Evolutionary conservation across 108 stramenopile genomes (phyloP).

Genomic region (Aurantiochytrium sp.): DNA sequence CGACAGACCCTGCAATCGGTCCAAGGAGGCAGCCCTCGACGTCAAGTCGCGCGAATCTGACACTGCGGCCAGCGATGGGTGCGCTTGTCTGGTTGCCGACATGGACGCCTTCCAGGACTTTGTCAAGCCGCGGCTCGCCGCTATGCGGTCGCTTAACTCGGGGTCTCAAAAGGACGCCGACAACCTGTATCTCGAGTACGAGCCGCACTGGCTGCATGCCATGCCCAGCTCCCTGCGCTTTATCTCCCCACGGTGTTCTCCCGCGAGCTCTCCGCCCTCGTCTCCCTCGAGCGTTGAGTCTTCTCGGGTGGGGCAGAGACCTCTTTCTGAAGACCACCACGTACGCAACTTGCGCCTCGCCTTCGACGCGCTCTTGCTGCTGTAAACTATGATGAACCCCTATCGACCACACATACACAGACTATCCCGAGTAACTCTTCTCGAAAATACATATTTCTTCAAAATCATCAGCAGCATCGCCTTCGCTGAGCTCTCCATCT

Average conservation of each 20-base stretch:
- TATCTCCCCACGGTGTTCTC: background rate
- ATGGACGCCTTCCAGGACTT: background rate
- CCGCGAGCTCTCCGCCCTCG: background rate
- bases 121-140: background rate
- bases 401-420: no score
- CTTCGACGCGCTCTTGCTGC: background rate
- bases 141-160: background rate
- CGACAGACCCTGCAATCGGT: no score
- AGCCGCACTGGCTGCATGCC: background rate
- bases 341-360: background rate
- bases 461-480: no score
- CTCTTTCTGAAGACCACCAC: background rate
- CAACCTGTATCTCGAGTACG: background rate
- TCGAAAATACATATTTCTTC: no score
- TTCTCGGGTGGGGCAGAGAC: no score
- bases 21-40: no score
- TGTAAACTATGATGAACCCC: background rate
- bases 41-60: no score
- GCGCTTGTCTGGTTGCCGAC: background rate
- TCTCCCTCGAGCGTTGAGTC: background rate
- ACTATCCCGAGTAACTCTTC: no score
- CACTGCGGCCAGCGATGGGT: no score
- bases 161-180: background rate
- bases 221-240: background rate
- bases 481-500: no score